A percentile compares a stretch with the other conserved stretches of the same genome.
These are phyloP conservation scores for Tripterygium wilfordii DNA, from an alignment of 177 flowering plant species.

Conservation along the genomic window DNA sequence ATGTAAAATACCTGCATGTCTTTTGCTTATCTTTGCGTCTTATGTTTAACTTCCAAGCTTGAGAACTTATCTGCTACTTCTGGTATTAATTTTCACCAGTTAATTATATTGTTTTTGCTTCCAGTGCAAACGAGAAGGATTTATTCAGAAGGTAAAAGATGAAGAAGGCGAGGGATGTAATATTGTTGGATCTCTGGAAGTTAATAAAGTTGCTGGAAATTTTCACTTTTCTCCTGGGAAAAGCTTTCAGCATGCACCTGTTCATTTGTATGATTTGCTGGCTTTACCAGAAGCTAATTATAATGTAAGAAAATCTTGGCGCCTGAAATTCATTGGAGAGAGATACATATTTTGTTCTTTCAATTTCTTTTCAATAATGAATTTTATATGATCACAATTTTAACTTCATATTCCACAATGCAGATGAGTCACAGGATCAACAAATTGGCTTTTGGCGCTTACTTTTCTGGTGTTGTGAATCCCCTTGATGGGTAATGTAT, in stretches of 20 bases:
- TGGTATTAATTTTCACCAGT: not conserved
- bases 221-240: constrained; percentile 72
- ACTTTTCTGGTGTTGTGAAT: constrained; percentile 62
- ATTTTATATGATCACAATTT: not conserved
- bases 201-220: constrained; percentile 74
- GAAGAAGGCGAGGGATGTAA: constrained; percentile 91
- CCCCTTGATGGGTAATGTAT: constrained; percentile 70
- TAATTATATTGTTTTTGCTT: constrained; percentile 13
- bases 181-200: constrained; percentile 65
- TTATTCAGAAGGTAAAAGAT: constrained; percentile 54
- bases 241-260: constrained; percentile 50
- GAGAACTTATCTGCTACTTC: not conserved
- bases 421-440: constrained; percentile 78
- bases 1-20: too few species aligned
- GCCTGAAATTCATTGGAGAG: not conserved
- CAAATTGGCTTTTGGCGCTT: constrained; percentile 54
- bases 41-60: not conserved
- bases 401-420: not conserved
- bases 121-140: constrained; percentile 83
- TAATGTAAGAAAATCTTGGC: constrained; percentile 38
- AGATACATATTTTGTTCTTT: not conserved
- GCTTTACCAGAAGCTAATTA: constrained; percentile 32
- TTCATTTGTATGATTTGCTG: constrained; percentile 45
- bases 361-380: not conserved
- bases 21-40: not conserved